Evolutionary conservation across 768 basidiomycete genomes (phyloP), one percentile per base, ranked within the genome.

Genomic region (Tubosaeta sp.): DNA sequence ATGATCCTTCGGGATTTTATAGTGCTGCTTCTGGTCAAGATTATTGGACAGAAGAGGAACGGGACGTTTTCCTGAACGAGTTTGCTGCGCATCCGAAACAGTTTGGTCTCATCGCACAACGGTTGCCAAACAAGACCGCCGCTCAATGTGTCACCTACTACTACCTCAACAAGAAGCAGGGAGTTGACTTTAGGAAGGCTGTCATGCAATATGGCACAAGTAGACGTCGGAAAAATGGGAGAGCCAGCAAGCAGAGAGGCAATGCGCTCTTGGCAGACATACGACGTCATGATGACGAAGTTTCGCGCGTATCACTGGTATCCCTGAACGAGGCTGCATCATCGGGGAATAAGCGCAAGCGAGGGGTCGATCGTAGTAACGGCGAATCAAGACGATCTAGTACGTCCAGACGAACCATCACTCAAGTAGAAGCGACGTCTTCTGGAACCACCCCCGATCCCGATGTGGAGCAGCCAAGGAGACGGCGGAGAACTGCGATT

Each of bases 131-230:
- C 75, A 97, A 97, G 77, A 86, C 90, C 2, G 74, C 90, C 1
- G 76, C 85, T 0, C 89, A 97, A 76, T 97, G 94, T 65, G 89
- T 97, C 43, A 81, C 86, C 45, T 95, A 84, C 71, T 98, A 97
- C 71, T 98, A 98, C 68, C 74, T 95, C 46, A 90, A 94, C 73
- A 98, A 97, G 78, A 92, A 93, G 72, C 80, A 79, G 60, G 70
- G 79, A 34, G 90, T 94, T 63, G 87, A 94, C 70, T 95, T 93
- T 71, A 82, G 89, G 51, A 82, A 84, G 58, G 82, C 88, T 14
- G 76, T 91, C 22, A 72, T 82, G 43, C 80, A 79, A 59, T 79
- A 81, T 56, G 85, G 81, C 13, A 80, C 83, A 1, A 83, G 80
- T 53, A 86, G 85, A 62, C 78, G 86, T 39, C 80, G 78, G 59